phyloP scores from a whole-genome alignment of 148 eudicot genomes.

The Polygonum aviculare region DNA sequence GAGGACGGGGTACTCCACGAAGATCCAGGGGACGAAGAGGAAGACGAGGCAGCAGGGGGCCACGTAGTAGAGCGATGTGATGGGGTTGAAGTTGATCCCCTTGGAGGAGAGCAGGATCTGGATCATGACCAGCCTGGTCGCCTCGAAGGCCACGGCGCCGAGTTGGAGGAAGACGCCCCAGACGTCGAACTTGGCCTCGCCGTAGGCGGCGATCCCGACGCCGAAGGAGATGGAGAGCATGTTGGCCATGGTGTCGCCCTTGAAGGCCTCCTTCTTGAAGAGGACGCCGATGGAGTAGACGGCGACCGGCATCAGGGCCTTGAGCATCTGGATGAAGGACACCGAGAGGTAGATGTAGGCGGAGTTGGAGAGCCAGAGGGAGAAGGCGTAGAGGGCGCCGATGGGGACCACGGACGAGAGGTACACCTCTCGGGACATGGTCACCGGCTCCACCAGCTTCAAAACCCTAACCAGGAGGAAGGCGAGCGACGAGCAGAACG shows the following conservation, averaged over 20 bases:
- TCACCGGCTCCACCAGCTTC: conserved; percentile 15
- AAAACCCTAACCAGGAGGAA: conserved; percentile 16
- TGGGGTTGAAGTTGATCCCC: conserved; percentile 50
- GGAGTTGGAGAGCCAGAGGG: conserved; percentile 17
- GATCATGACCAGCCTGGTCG: conserved; percentile 54
- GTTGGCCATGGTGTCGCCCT: conserved; percentile 9
- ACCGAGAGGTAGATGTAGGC: conserved; percentile 19
- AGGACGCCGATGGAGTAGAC: conserved; percentile 14
- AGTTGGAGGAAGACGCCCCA: conserved; percentile 57
- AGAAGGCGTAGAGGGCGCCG: conserved; percentile 15
- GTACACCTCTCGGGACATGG: conserved; percentile 13
- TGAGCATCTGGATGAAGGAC: conserved; percentile 19
- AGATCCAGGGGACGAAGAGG: conserved; percentile 52
- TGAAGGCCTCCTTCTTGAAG: conserved; percentile 8
- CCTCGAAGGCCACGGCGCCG: conserved; percentile 59
- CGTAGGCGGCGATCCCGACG: conserved; percentile 34
- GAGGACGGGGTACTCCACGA: conserved; percentile 49
- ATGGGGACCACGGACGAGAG: conserved; percentile 14
- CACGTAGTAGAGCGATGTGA: conserved; percentile 50
- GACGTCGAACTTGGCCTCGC: conserved; percentile 53
- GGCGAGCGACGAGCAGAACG: conserved; percentile 16
- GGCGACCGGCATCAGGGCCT: conserved; percentile 8
- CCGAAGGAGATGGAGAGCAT: conserved; percentile 18
- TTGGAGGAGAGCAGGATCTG: conserved; percentile 47
- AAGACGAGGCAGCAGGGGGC: conserved; percentile 62